Percentiles rank a stretch among this genome's conserved stretches.
Evolutionary conservation across 192 early-diverging fungal genomes (phyloP).

Genomic region (Rhizoclosmatium globosum): DNA sequence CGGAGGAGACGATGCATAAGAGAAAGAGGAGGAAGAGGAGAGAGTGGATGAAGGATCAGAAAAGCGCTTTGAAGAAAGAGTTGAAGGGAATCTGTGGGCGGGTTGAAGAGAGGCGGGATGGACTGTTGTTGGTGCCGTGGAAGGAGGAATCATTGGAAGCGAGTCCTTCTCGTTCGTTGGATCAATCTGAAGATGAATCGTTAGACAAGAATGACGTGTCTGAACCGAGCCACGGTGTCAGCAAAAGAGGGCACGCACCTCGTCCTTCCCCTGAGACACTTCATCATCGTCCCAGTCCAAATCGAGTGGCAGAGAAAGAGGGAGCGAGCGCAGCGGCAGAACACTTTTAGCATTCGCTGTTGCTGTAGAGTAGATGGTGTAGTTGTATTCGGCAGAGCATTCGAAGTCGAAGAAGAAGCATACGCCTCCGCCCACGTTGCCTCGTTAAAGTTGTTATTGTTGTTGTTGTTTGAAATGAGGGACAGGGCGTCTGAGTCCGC

Average conservation of each 20-base stretch:
- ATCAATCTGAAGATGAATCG: not conserved
- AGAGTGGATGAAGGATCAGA: no score
- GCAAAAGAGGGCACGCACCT: not conserved
- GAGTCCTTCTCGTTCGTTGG: not conserved
- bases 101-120: no score
- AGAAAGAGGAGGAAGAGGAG: no score
- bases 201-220: not conserved
- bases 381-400: not conserved
- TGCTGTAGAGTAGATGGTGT: not conserved
- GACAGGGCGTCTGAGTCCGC: no score
- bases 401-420: not conserved
- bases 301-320: not conserved
- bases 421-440: slow-evolving; percentile 17
- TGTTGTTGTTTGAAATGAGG: no score
- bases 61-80: no score
- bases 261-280: not conserved
- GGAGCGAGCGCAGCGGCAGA: not conserved
- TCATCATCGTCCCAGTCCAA: slow-evolving; percentile 17
- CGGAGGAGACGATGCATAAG: no score
- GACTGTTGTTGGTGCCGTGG: no score
- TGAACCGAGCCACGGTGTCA: not conserved
- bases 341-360: not conserved
- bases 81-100: no score
- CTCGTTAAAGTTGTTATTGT: slow-evolving; percentile 3
- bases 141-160: no score